Evolutionary conservation across 306 rosid species (phyloP).

Genomic region (Glycine latifolia): DNA sequence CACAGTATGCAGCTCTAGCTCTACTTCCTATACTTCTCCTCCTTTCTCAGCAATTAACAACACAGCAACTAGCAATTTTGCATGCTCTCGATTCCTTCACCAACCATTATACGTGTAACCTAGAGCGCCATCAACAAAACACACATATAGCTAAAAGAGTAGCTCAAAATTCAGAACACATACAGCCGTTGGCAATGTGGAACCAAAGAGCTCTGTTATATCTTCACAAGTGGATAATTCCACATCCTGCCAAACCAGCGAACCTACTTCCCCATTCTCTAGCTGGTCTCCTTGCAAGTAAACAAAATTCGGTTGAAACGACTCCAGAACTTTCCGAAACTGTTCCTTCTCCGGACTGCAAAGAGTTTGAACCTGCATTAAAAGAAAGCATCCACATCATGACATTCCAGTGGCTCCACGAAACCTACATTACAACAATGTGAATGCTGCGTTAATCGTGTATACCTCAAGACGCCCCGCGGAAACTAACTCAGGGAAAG

Average conservation of each 20-base stretch:
- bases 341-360: constrained; percentile 78
- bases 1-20: too few species aligned
- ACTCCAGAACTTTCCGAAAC: constrained; percentile 68
- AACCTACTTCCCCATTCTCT: constrained; percentile 73
- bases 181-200: constrained; percentile 85
- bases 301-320: constrained; percentile 78
- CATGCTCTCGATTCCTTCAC: constrained; percentile 22
- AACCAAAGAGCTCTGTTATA: constrained; percentile 70
- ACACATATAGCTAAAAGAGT: background rate
- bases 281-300: constrained; percentile 92
- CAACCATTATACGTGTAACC: constrained; percentile 5
- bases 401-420: background rate
- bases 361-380: constrained; percentile 85
- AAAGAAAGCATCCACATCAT: constrained; percentile 4
- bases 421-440: constrained; percentile 35
- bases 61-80: background rate
- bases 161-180: constrained; percentile 49
- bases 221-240: constrained; percentile 69
- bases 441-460: background rate
- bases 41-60: background rate
- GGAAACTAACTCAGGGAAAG: constrained; percentile 78
- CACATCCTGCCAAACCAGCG: constrained; percentile 78
- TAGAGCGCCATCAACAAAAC: constrained; percentile 2
- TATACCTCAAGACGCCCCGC: constrained; percentile 96
- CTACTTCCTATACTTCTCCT: too few species aligned